Percentiles rank a stretch among this genome's conserved stretches.
Evolutionary conservation across 2,329 filamentous ascomycete species (phyloP).

Genomic region (Trichoderma gracile): DNA sequence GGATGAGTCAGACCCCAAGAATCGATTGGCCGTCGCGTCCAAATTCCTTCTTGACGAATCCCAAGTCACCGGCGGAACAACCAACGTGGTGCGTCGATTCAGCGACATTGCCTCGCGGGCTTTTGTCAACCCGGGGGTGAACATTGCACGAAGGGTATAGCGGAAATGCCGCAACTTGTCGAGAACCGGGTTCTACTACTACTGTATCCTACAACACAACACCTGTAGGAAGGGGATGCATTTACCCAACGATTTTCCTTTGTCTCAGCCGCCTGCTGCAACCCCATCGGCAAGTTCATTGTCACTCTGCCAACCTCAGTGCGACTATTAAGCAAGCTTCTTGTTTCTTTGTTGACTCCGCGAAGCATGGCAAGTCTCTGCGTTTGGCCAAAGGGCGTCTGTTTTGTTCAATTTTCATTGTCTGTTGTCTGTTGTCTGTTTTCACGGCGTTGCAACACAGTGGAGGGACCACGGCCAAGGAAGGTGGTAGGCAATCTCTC

Average conservation of each 20-base stretch:
- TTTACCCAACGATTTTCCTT: not conserved
- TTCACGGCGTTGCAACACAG: constrained; percentile 32
- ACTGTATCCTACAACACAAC: not conserved
- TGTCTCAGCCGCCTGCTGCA: not conserved
- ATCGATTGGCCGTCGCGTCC: constrained; percentile 67
- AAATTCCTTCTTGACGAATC: constrained; percentile 69
- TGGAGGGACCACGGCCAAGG: constrained; percentile 9
- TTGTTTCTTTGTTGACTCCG: constrained; percentile 31
- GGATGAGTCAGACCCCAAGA: constrained; percentile 67
- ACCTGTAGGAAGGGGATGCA: not conserved
- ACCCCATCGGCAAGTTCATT: not conserved
- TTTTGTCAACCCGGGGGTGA: constrained; percentile 56
- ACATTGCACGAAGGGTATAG: constrained; percentile 41
- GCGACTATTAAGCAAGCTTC: not conserved
- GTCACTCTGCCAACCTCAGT: not conserved
- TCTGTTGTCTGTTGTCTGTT: constrained; percentile 11
- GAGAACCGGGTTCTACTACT: not conserved
- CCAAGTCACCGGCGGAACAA: constrained; percentile 65
- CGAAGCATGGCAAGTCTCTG: constrained; percentile 38
- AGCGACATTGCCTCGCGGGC: constrained; percentile 66
- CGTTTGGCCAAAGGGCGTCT: constrained; percentile 28
- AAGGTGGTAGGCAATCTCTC: constrained; percentile 12
- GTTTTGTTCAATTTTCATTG: constrained; percentile 28
- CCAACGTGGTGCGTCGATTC: constrained; percentile 70
- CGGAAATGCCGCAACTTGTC: not conserved